phyloP scores from a whole-genome alignment of 176 grass and related monocot species.

The barley (Hordeum vulgare) region MorexV3_pseudomolecules_assembly NC_058518.1:92638713-92639212 shows the following conservation, averaged over 20 bases:
- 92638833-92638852: not conserved
- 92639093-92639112: not conserved
- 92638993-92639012: not conserved
- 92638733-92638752: not conserved
- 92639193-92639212: not conserved
- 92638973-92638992: not conserved
- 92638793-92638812: not conserved
- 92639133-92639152: not conserved
- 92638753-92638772: not conserved
- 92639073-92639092: not conserved
- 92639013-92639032: not conserved
- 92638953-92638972: not conserved
- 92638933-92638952: not conserved
- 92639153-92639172: not conserved
- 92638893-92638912: not conserved
- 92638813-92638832: not conserved
- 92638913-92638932: not conserved
- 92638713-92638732: not conserved
- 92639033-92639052: too few relatives aligned
- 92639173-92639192: not conserved
- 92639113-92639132: not conserved
- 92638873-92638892: not conserved
- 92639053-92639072: not conserved
- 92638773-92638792: not conserved
- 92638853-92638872: not conserved